These are phyloP conservation scores for Venturia asperata DNA, from an alignment of 2,329 filamentous ascomycete genomes.

Conservation along the genomic window DNA sequence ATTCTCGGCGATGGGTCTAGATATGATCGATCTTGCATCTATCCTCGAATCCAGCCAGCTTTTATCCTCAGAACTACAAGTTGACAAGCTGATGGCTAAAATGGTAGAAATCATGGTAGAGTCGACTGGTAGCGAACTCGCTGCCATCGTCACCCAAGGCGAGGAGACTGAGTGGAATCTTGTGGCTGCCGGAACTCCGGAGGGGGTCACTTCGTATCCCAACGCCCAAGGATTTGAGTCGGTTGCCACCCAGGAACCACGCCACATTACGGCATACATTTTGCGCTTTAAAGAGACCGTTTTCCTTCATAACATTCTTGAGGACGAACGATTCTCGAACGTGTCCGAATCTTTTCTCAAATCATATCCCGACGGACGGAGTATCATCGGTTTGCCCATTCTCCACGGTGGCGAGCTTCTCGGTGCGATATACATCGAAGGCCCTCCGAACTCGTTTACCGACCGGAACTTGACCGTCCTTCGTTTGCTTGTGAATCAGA, in stretches of 20 bases:
- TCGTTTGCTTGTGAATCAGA: conserved; percentile 69
- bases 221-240: conserved; percentile 58
- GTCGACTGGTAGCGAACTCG: conserved; percentile 66
- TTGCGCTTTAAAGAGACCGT: conserved; percentile 69
- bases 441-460: conserved; percentile 67
- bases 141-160: conserved; percentile 67
- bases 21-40: conserved; percentile 75
- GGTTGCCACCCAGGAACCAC: conserved; percentile 59
- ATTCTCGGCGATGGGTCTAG: conserved; percentile 59
- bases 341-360: conserved; percentile 62
- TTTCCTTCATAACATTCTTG: conserved; percentile 65
- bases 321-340: conserved; percentile 71
- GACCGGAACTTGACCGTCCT: conserved; percentile 53
- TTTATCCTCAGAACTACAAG: conserved; percentile 68
- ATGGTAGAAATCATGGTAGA: conserved; percentile 78
- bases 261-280: conserved; percentile 70
- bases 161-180: conserved; percentile 60
- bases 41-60: conserved; percentile 74
- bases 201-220: conserved; percentile 61
- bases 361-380: conserved; percentile 61
- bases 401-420: conserved; percentile 64
- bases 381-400: conserved; percentile 75
- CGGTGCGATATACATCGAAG: conserved; percentile 69
- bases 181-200: conserved; percentile 65
- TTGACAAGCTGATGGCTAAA: conserved; percentile 68